These are phyloP conservation scores for Drosera spatulata DNA, from an alignment of 179 eudicot species.

Conservation along the genomic window DNA sequence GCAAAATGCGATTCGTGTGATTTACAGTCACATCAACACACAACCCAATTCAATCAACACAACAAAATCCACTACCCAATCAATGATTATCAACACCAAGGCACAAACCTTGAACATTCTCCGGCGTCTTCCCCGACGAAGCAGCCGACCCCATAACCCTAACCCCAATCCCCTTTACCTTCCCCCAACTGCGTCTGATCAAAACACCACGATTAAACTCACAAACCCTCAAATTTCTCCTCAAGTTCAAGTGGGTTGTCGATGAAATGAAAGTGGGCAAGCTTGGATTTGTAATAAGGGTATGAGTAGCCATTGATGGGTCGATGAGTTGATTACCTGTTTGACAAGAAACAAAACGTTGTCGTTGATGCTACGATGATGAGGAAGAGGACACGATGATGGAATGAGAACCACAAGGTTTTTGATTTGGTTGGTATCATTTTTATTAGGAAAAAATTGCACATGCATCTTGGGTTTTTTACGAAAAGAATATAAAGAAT, in stretches of 20 bases:
- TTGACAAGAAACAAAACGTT: not conserved
- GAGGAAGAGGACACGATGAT: too few species aligned
- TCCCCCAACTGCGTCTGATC: not conserved
- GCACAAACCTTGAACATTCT: conserved; percentile 43
- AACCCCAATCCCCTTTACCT: conserved; percentile 14
- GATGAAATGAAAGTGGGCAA: conserved; percentile 8
- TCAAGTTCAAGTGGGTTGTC: conserved; percentile 19
- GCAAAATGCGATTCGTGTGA: too few species aligned
- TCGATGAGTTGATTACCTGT: not conserved
- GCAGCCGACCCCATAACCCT: conserved; percentile 77
- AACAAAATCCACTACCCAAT: not conserved
- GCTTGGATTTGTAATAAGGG: conserved; percentile 15
- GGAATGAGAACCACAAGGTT: too few species aligned
- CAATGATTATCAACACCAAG: not conserved
- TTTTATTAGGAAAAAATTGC: too few species aligned
- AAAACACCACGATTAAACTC: not conserved
- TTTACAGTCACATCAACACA: too few species aligned
- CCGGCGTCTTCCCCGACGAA: conserved; percentile 47
- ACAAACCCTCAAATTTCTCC: conserved; percentile 8
- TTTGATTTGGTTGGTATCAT: too few species aligned
- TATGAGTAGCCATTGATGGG: conserved; percentile 28
- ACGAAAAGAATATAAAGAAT: too few species aligned
- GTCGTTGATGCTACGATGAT: not conserved
- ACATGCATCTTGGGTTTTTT: too few species aligned
- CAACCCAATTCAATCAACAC: not conserved